Evolutionary conservation across 1,284 basidiomycete genomes (phyloP).

Genomic region (Apiotrichum sp.): DNA sequence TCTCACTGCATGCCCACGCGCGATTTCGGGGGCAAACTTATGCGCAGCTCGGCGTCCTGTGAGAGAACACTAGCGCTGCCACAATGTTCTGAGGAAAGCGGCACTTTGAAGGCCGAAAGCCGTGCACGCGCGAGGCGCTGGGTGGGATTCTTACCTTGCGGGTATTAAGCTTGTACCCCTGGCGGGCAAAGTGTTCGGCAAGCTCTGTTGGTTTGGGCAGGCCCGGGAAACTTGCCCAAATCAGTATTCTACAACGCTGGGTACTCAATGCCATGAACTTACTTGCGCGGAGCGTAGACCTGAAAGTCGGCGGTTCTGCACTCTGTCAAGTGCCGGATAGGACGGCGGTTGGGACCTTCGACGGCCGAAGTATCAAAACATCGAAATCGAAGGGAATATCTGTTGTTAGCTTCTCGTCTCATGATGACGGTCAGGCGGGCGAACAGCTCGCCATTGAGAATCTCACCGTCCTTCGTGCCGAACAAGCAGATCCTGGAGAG

Average conservation of each 20-base stretch:
- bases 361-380: conserved; percentile 34
- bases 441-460: too few relatives aligned
- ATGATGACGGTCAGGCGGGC: background rate
- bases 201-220: conserved; percentile 36
- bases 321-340: conserved; percentile 23
- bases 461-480: conserved; percentile 37
- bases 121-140: background rate
- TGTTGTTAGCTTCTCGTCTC: background rate
- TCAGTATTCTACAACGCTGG: background rate
- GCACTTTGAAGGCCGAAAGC: too few relatives aligned
- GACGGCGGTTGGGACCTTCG: background rate
- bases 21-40: too few relatives aligned
- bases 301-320: conserved; percentile 29
- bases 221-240: conserved; percentile 31
- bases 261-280: conserved; percentile 3
- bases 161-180: conserved; percentile 44
- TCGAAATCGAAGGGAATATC: conserved; percentile 34
- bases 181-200: conserved; percentile 39
- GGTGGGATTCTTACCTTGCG: conserved; percentile 29
- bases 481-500: conserved; percentile 34
- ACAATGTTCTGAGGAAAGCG: too few relatives aligned
- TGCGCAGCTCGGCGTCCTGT: too few relatives aligned
- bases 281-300: conserved; percentile 41
- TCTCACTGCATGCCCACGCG: too few relatives aligned
- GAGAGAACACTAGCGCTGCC: too few relatives aligned